phyloP scores from a whole-genome alignment of 1,284 basidiomycete genomes.

The Cystobasidium pallidum region DNA sequence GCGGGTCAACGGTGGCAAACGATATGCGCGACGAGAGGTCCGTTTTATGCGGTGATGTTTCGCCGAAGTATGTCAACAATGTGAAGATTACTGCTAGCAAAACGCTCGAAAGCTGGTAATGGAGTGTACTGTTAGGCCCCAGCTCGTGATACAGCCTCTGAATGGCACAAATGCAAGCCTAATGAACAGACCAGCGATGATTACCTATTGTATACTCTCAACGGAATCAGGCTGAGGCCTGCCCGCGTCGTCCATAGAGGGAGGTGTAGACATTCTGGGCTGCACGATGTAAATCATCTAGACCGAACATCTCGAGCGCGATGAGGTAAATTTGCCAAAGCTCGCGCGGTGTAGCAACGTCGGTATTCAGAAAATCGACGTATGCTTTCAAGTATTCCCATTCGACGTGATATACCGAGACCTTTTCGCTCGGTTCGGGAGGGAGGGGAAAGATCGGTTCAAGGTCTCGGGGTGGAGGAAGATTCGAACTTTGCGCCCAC shows the following conservation, averaged over 20 bases:
- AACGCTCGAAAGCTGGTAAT: no score
- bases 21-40: no score
- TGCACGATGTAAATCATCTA: not conserved
- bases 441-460: not conserved
- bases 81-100: no score
- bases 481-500: not conserved
- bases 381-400: not conserved
- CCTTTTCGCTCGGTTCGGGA: not conserved
- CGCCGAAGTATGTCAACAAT: no score
- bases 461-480: not conserved
- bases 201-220: no score
- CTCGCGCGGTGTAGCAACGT: not conserved
- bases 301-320: not conserved
- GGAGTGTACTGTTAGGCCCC: no score
- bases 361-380: not conserved
- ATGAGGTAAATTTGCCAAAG: not conserved
- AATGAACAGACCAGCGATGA: no score
- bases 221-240: not conserved
- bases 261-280: not conserved
- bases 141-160: no score
- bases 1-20: no score
- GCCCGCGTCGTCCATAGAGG: not conserved
- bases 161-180: no score
- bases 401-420: not conserved
- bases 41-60: no score